These are phyloP conservation scores for Falciphora oryzae DNA, from an alignment of 2,329 filamentous ascomycete species.

Conservation along the genomic window DNA sequence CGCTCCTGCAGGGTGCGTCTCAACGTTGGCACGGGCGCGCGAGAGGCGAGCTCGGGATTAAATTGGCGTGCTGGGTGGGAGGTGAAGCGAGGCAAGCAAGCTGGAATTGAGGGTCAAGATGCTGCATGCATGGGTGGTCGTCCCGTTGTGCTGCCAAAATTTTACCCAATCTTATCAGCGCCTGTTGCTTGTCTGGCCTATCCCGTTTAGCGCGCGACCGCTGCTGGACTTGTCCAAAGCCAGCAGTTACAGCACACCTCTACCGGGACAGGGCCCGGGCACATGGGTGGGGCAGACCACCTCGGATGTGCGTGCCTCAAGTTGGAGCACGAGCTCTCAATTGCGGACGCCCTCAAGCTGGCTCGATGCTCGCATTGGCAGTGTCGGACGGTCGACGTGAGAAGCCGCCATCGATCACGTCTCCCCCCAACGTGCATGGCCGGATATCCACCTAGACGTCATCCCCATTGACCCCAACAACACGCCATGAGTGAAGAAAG, in stretches of 20 bases:
- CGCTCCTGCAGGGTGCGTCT: not conserved
- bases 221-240: not conserved
- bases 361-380: no score
- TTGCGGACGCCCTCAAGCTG: no score
- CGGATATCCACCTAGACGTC: no score
- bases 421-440: no score
- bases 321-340: not conserved
- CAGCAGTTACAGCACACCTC: not conserved
- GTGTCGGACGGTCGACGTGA: not conserved
- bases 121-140: not conserved
- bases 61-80: not conserved
- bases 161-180: constrained; percentile 9
- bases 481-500: constrained; percentile 54
- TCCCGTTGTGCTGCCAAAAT: constrained; percentile 2
- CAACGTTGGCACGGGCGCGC: not conserved
- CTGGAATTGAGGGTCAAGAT: constrained; percentile 1
- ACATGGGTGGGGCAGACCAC: not conserved
- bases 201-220: not conserved
- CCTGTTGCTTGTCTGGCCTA: not conserved
- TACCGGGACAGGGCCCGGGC: not conserved
- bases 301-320: not conserved
- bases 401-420: not conserved
- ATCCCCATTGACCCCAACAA: no score
- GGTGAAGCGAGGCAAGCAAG: not conserved
- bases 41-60: not conserved